Percentiles rank a stretch among this genome's conserved stretches.
phyloP scores from a whole-genome alignment of 2,329 filamentous ascomycete species.

The Exserohilum turcica region DNA sequence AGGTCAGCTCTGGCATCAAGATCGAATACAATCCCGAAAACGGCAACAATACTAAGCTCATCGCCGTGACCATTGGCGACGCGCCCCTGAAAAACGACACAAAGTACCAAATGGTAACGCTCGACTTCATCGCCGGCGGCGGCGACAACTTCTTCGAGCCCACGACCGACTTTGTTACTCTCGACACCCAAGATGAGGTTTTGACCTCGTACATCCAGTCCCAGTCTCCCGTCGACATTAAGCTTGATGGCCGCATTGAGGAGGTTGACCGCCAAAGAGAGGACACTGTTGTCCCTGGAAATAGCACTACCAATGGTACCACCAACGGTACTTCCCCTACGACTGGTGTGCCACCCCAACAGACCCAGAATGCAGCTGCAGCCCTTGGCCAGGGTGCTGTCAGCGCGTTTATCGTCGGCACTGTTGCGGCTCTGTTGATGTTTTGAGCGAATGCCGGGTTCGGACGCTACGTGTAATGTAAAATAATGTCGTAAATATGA shows the following conservation, averaged over 20 bases:
- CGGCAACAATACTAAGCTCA: slow-evolving; percentile 57
- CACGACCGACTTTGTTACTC: slow-evolving; percentile 50
- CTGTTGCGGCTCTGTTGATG: slow-evolving; percentile 19
- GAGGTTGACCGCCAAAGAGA: slow-evolving; percentile 32
- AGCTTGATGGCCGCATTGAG: slow-evolving; percentile 57
- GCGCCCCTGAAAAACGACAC: slow-evolving; percentile 54
- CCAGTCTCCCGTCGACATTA: slow-evolving; percentile 57
- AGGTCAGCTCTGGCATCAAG: slow-evolving; percentile 63
- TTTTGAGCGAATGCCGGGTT: slow-evolving; percentile 8
- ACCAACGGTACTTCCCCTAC: slow-evolving; percentile 25
- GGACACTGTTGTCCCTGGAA: slow-evolving; percentile 14
- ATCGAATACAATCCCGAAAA: slow-evolving; percentile 63
- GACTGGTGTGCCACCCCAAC: slow-evolving; percentile 12
- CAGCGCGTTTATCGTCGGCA: slow-evolving; percentile 13
- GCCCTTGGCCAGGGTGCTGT: slow-evolving; percentile 12
- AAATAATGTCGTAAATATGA: too few relatives aligned
- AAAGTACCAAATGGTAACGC: slow-evolving; percentile 64
- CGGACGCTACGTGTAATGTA: too few relatives aligned
- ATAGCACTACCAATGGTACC: slow-evolving; percentile 26
- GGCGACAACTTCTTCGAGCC: slow-evolving; percentile 65
- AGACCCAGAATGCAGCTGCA: slow-evolving; percentile 17
- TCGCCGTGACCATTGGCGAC: slow-evolving; percentile 59
- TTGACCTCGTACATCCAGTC: slow-evolving; percentile 57
- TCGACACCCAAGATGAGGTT: slow-evolving; percentile 62
- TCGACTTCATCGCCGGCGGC: slow-evolving; percentile 64